A percentile compares a stretch with the other conserved stretches of the same genome.
Evolutionary conservation across 306 rosid genomes (phyloP).

Genomic region (Abrus pulchellus): DNA sequence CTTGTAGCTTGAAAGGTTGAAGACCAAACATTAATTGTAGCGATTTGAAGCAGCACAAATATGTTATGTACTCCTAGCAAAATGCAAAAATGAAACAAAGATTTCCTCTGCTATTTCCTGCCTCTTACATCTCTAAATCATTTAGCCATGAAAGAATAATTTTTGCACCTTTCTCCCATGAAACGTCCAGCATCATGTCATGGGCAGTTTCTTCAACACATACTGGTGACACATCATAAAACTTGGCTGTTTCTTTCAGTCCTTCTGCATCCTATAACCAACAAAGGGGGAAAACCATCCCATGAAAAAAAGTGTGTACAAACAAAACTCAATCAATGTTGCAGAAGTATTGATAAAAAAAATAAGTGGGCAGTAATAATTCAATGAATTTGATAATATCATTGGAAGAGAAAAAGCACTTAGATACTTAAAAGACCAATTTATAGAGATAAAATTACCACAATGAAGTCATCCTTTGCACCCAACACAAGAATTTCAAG

Average conservation of each 20-base stretch:
- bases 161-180: slow-evolving; percentile 82
- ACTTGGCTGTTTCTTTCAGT: slow-evolving; percentile 74
- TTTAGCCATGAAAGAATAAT: slow-evolving; percentile 74
- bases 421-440: not conserved
- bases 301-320: not conserved
- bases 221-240: slow-evolving; percentile 70
- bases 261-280: slow-evolving; percentile 73
- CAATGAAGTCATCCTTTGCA: slow-evolving; percentile 85
- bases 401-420: not conserved
- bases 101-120: slow-evolving; percentile 18
- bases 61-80: not conserved
- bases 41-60: slow-evolving; percentile 4
- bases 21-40: slow-evolving; percentile 9
- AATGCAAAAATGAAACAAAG: slow-evolving; percentile 17
- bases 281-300: not conserved
- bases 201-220: slow-evolving; percentile 75
- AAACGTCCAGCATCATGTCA: slow-evolving; percentile 88
- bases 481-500: slow-evolving; percentile 79
- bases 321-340: slow-evolving; percentile 25
- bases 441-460: slow-evolving; percentile 58
- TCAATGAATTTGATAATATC: slow-evolving; percentile 32
- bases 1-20: slow-evolving; percentile 27
- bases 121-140: slow-evolving; percentile 46
- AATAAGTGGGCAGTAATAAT: not conserved
- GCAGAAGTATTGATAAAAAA: slow-evolving; percentile 9